phyloP scores from a whole-genome alignment of 208 protist species.

The Acanthamoeba lenticulata region DNA sequence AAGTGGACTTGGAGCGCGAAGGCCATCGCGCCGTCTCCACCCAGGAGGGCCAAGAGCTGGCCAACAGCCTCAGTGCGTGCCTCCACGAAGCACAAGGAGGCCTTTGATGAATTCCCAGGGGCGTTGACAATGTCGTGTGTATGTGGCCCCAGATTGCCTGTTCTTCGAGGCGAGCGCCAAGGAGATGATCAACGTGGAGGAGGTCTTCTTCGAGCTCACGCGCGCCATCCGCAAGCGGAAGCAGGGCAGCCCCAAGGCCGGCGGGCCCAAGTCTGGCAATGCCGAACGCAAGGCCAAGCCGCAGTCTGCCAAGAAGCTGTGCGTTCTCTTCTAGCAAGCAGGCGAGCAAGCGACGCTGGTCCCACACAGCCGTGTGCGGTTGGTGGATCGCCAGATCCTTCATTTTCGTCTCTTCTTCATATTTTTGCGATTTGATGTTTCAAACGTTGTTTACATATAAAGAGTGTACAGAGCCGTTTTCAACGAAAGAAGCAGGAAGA shows the following conservation, averaged over 20 bases:
- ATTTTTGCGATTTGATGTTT: no score
- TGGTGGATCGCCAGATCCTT: no score
- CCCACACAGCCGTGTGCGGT: no score
- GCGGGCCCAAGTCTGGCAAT: no score
- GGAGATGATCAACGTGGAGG: neutral
- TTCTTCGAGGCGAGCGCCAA: conserved; percentile 9
- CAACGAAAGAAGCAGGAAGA: no score
- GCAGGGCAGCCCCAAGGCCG: neutral
- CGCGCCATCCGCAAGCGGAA: neutral
- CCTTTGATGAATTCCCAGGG: neutral
- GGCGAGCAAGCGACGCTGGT: no score
- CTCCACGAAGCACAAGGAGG: neutral
- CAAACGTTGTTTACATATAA: no score
- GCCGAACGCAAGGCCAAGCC: no score
- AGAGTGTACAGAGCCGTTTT: no score
- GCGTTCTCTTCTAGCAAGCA: no score
- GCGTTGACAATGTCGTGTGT: neutral
- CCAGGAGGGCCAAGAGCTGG: neutral
- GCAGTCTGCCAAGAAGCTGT: no score
- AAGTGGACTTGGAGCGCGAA: neutral
- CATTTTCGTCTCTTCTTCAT: no score
- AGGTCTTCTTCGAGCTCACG: conserved; percentile 19
- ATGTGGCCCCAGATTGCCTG: neutral
- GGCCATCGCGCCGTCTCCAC: neutral
- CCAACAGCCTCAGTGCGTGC: neutral